Evolutionary conservation across 2,329 filamentous ascomycete genomes (phyloP).

Genomic region (Phaeomoniella chlamydospora): DNA sequence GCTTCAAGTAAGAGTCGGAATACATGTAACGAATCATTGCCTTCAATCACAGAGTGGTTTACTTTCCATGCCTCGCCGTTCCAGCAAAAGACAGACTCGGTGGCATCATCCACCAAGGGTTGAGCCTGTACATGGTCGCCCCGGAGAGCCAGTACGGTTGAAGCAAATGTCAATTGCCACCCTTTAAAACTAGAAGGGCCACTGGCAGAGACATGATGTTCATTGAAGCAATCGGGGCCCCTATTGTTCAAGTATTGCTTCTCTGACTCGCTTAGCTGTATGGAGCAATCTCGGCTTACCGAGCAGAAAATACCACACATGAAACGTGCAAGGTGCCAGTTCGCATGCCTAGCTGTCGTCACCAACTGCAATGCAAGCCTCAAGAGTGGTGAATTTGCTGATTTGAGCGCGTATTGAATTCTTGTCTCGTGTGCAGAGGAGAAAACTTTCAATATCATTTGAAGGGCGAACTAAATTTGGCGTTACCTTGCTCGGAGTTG

Average conservation of each 20-base stretch:
- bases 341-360: constrained; percentile 2
- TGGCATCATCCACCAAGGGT: constrained; percentile 47
- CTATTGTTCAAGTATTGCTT: constrained; percentile 20
- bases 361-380: constrained; percentile 1
- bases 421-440: too few species aligned
- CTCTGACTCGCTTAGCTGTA: constrained; percentile 18
- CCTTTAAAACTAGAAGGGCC: background rate
- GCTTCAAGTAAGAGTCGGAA: constrained; percentile 44
- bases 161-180: constrained; percentile 49
- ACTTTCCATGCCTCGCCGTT: constrained; percentile 93
- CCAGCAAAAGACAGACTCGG: constrained; percentile 71
- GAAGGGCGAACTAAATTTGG: too few species aligned
- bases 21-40: constrained; percentile 66
- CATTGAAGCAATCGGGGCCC: constrained; percentile 28
- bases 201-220: constrained; percentile 14
- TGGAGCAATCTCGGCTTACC: constrained; percentile 18
- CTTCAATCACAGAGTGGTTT: constrained; percentile 37
- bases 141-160: constrained; percentile 82
- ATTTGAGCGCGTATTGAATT: too few species aligned
- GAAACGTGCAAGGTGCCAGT: constrained; percentile 6
- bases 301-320: constrained; percentile 41
- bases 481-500: too few species aligned
- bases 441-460: too few species aligned
- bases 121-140: constrained; percentile 58
- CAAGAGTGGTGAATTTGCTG: too few species aligned